Conservation (phyloP, 176 grass and related monocot species). For the Cocos nucifera region DNA sequence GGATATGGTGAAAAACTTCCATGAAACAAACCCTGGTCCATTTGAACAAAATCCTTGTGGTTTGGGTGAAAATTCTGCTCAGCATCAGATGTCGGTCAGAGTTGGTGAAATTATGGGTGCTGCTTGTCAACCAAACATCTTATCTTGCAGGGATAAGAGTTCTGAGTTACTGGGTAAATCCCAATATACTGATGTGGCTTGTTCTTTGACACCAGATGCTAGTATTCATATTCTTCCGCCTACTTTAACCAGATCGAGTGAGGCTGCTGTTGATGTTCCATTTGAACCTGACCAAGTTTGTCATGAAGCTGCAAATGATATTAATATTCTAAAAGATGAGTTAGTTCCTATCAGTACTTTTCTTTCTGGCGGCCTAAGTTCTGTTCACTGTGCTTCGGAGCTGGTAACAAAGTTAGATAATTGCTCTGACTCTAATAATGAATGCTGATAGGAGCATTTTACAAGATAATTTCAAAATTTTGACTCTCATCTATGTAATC, state of each 20-base stretch:
- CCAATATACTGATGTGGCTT: neutral
- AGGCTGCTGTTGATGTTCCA: constrained; percentile 20
- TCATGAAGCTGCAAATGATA: constrained; percentile 26
- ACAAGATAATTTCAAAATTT: neutral
- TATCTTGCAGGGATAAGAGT: neutral
- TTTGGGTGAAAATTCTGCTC: neutral
- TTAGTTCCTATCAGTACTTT: constrained; percentile 28
- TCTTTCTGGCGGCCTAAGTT: constrained; percentile 25
- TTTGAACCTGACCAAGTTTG: constrained; percentile 27
- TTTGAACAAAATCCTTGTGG: constrained; percentile 1
- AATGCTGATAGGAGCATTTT: neutral
- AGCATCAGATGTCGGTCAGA: constrained; percentile 1
- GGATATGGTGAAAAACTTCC: neutral
- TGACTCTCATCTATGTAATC: too few species aligned
- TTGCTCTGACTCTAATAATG: neutral
- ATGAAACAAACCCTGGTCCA: neutral
- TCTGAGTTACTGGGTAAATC: constrained; percentile 18
- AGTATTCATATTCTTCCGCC: neutral
- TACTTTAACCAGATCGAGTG: constrained; percentile 14
- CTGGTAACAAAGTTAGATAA: neutral
- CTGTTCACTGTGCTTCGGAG: constrained; percentile 4
- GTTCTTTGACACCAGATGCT: constrained; percentile 4
- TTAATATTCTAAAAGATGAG: constrained; percentile 23
- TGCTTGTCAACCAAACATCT: constrained; percentile 4
- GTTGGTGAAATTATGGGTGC: constrained; percentile 21